Evolutionary conservation across 116 monocot genomes (phyloP).

Genomic region (Posidonia oceanica): DNA sequence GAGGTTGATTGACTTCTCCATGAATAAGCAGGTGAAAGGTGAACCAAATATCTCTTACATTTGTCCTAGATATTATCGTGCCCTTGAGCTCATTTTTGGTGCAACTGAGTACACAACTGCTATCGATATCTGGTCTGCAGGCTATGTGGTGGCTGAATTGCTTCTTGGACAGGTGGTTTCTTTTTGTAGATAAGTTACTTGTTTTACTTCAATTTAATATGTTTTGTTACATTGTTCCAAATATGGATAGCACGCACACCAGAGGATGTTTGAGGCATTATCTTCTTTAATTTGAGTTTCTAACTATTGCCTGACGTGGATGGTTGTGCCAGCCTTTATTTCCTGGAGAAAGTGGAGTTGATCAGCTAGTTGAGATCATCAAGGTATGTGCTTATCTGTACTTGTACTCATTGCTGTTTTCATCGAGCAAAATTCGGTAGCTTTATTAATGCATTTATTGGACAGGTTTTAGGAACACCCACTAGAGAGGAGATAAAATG

Average conservation of each 20-base stretch:
- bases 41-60: slow-evolving; percentile 91
- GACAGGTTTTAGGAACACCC: slow-evolving; percentile 37
- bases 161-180: slow-evolving; percentile 82
- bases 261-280: too few species aligned
- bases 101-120: slow-evolving; percentile 87
- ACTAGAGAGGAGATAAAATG: slow-evolving; percentile 56
- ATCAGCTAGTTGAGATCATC: too few species aligned
- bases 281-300: too few species aligned
- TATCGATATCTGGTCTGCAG: slow-evolving; percentile 86
- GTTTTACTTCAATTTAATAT: too few species aligned
- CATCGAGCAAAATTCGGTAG: too few species aligned
- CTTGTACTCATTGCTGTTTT: too few species aligned
- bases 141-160: slow-evolving; percentile 83
- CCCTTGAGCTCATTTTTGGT: slow-evolving; percentile 86
- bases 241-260: too few species aligned
- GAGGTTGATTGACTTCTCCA: not conserved
- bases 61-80: slow-evolving; percentile 80
- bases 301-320: not conserved
- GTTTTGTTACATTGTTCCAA: too few species aligned
- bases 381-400: too few species aligned
- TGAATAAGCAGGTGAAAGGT: slow-evolving; percentile 52
- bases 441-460: not conserved
- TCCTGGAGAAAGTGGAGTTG: too few species aligned
- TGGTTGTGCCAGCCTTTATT: too few species aligned
- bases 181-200: too few species aligned